Evolutionary conservation across 2,329 filamentous ascomycete species (phyloP), one percentile per base, ranked within the genome.

Genomic region (Nothophoma quercina): DNA sequence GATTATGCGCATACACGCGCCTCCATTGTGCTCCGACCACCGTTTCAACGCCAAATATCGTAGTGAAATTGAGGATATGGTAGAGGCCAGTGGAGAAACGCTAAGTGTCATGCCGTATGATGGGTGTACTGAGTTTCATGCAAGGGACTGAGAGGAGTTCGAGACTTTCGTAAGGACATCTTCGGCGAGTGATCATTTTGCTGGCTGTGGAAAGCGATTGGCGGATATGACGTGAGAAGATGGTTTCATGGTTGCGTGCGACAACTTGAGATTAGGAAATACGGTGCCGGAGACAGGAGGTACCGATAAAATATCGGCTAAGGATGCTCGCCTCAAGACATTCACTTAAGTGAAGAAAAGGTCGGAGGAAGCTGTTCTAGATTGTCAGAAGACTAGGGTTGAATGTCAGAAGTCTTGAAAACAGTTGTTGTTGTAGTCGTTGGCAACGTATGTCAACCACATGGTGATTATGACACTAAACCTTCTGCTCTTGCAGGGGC

Each of bases 161-260:
- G 30, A 19, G n/a, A 21, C 26, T 4, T 42, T 51, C 16, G 18
- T 25, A 16, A 41, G 41, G 33, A 57, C 52, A 7, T n/a, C 23
- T 4, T 36, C 7, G 9, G 5, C 34, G 5, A 22, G 18, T 7
- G 34, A 36, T n/a, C 19, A 36, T 7, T n/a, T 36, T n/a, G 34
- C 13, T 13, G 23, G 36, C 8, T 39, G 22, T 13, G 15, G 36
- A 10, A 28, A 39, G 23, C 36, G 36, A 7, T 39, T 39, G 13
- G 36, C 15, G 8, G 36, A 39, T 19, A 28, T 28, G 8, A 28
- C 15, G 7, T 9, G 12, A 16, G 36, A 23, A n/a, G 23, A 48
- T 21, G 29, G 51, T 5, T 16, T 62, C 7, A 56, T 58, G 54
- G 45, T 34, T 15, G 59, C 45, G 10, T 62, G 60, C 22, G 54